Evolutionary conservation across 805 yeast genomes (phyloP).

Genomic region (Cyberlindnera maritima): DNA sequence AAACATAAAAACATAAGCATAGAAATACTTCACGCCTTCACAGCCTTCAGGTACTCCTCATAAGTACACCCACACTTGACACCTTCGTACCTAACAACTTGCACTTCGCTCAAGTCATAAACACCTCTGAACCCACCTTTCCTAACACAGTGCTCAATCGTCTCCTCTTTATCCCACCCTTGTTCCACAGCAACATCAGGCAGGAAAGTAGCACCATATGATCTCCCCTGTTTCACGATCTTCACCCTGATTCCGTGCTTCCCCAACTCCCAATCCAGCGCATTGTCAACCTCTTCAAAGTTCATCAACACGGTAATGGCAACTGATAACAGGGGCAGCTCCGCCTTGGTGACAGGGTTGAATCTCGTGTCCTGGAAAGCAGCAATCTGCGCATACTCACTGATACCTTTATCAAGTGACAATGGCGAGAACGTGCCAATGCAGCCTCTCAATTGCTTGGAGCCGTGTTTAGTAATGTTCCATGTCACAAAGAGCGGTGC

Average conservation of each 20-base stretch:
- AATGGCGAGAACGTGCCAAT: constrained; percentile 73
- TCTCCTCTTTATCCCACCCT: constrained; percentile 71
- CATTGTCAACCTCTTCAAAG: constrained; percentile 49
- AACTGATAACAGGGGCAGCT: constrained; percentile 46
- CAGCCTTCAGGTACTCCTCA: constrained; percentile 31
- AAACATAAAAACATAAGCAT: too few species aligned
- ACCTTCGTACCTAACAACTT: constrained; percentile 57
- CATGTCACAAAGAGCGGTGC: constrained; percentile 86
- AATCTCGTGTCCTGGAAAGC: constrained; percentile 83
- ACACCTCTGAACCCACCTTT: constrained; percentile 59
- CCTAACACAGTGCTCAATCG: constrained; percentile 63
- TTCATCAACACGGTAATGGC: constrained; percentile 62
- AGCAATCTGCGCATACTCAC: constrained; percentile 24
- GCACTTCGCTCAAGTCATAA: constrained; percentile 35
- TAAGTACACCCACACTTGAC: constrained; percentile 41
- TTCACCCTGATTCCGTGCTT: constrained; percentile 71
- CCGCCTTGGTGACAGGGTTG: constrained; percentile 53
- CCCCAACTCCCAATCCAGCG: constrained; percentile 79
- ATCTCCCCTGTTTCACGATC: constrained; percentile 39
- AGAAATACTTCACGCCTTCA: neutral
- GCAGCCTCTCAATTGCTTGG: constrained; percentile 70
- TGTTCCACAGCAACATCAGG: constrained; percentile 92
- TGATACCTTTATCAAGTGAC: constrained; percentile 6
- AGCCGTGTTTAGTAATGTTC: constrained; percentile 44
- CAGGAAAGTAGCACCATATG: constrained; percentile 73